A percentile compares a stretch with the other conserved stretches of the same genome.
These are phyloP conservation scores for Handroanthus guayacan DNA, from an alignment of 257 asterid genomes.

Conservation along the genomic window DNA sequence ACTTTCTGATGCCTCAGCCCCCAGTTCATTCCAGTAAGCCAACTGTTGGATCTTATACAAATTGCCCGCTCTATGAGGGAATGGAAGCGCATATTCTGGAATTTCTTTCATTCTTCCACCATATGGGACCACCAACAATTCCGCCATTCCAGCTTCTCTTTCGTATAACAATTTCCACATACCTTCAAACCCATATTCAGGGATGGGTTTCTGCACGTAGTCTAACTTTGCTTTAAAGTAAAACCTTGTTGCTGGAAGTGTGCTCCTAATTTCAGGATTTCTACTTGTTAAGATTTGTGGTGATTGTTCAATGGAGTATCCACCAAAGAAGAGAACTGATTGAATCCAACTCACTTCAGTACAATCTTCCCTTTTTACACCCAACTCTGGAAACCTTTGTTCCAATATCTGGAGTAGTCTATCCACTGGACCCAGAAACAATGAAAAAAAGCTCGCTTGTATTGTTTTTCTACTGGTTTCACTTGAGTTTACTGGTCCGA, in stretches of 20 bases:
- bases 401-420: constrained; percentile 20
- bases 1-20: not conserved
- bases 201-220: constrained; percentile 28
- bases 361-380: constrained; percentile 27
- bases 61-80: constrained; percentile 37
- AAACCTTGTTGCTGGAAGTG: not conserved
- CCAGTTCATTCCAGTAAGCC: constrained; percentile 19
- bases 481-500: not conserved
- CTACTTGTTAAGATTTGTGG: constrained; percentile 19
- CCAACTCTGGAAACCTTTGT: constrained; percentile 31
- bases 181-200: constrained; percentile 28
- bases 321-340: not conserved
- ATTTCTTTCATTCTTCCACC: constrained; percentile 37
- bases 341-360: constrained; percentile 34
- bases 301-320: constrained; percentile 14
- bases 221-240: constrained; percentile 33
- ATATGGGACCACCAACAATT: constrained; percentile 17
- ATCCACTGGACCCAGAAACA: constrained; percentile 32
- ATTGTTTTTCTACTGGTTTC: constrained; percentile 24
- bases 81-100: constrained; percentile 24
- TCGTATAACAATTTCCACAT: constrained; percentile 13
- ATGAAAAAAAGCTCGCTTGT: constrained; percentile 2
- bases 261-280: no score
- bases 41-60: constrained; percentile 15
- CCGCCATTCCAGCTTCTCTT: not conserved